Evolutionary conservation across 176 grass and related monocot species (phyloP).

Genomic region (Stipa capillata): DNA sequence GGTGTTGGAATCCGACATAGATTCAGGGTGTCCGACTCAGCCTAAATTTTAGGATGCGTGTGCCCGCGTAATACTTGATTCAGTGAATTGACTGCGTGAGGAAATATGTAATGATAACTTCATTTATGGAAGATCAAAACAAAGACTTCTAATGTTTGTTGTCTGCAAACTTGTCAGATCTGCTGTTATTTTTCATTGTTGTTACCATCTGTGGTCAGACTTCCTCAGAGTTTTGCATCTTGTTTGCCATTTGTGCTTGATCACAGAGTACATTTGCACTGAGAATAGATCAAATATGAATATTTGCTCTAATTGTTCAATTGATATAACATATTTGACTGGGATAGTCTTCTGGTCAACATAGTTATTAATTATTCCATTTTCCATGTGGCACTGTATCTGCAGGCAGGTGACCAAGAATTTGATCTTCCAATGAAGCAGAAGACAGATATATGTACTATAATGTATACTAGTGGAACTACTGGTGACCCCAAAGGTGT

Average conservation of each 20-base stretch:
- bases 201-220: neutral
- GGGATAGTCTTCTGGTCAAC: neutral
- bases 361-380: neutral
- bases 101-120: neutral
- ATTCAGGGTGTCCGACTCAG: too few relatives aligned
- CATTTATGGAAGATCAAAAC: neutral
- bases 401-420: constrained; percentile 50
- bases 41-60: too few relatives aligned
- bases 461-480: constrained; percentile 93
- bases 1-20: too few relatives aligned
- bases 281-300: neutral
- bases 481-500: constrained; percentile 89
- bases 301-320: neutral
- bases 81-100: neutral
- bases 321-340: constrained; percentile 11
- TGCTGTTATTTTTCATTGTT: constrained; percentile 2
- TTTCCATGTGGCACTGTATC: neutral
- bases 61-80: too few relatives aligned
- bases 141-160: neutral
- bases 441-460: constrained; percentile 73
- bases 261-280: neutral
- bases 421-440: constrained; percentile 71
- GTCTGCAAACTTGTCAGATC: neutral
- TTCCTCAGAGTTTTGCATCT: neutral
- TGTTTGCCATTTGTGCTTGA: neutral